Conservation (phyloP, 2,329 filamentous ascomycete species). For the Sclerotinia glacialis region DNA sequence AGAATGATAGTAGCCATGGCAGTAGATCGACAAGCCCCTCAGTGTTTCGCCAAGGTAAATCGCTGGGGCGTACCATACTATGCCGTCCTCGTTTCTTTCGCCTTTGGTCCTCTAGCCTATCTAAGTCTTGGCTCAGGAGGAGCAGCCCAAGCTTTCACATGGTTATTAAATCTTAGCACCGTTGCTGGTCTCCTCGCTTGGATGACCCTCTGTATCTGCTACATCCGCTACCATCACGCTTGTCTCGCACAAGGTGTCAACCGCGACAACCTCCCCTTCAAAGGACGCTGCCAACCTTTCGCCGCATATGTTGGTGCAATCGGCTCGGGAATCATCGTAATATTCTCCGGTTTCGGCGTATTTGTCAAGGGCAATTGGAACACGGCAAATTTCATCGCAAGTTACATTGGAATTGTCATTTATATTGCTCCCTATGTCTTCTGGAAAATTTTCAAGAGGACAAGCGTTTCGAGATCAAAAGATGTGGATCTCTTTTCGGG, state of each 20-base stretch:
- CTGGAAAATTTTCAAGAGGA: slow-evolving; percentile 55
- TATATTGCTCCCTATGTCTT: slow-evolving; percentile 45
- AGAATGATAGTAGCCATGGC: slow-evolving; percentile 68
- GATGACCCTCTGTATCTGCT: slow-evolving; percentile 58
- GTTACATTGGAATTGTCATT: slow-evolving; percentile 53
- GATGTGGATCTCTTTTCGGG: slow-evolving; percentile 32
- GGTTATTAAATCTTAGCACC: slow-evolving; percentile 62
- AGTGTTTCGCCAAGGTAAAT: slow-evolving; percentile 55
- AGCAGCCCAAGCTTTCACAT: slow-evolving; percentile 55
- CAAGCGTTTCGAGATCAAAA: slow-evolving; percentile 43
- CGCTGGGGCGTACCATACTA: slow-evolving; percentile 56
- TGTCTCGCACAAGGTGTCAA: slow-evolving; percentile 56
- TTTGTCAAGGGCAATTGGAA: slow-evolving; percentile 61
- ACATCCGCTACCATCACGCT: slow-evolving; percentile 56
- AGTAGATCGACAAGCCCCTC: slow-evolving; percentile 63
- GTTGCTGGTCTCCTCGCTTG: slow-evolving; percentile 64
- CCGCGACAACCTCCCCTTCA: slow-evolving; percentile 52
- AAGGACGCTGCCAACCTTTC: slow-evolving; percentile 54
- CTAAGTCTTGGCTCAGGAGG: slow-evolving; percentile 58
- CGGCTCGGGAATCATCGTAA: slow-evolving; percentile 49
- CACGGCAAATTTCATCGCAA: slow-evolving; percentile 56
- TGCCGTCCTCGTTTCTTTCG: slow-evolving; percentile 51
- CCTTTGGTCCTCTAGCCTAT: slow-evolving; percentile 52
- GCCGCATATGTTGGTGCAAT: slow-evolving; percentile 44
- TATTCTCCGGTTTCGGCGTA: slow-evolving; percentile 67